Evolutionary conservation across 805 yeast genomes (phyloP), one percentile per base, ranked within the genome.

Genomic region (Lipomyces yamadae): DNA sequence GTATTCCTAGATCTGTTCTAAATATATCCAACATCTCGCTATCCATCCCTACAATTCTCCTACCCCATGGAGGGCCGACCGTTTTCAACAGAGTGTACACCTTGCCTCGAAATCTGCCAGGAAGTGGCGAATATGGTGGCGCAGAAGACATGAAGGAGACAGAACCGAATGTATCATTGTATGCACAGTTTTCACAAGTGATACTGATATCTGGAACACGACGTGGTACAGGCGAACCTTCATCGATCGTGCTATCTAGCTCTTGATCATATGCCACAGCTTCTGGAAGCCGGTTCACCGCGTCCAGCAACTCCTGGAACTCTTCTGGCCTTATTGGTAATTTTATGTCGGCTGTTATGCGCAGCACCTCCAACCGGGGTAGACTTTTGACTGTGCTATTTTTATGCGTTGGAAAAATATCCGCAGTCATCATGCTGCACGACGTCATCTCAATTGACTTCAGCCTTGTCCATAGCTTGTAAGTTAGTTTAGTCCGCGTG

Each of bases 31-130:
- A 15, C 10, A 61, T 56, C 34, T 57, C 59, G 30, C 7, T 13
- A 33, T 61, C 64, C 67, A 60, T 56, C 6, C 54, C 54, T 53
- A 60, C 60, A 4, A 50, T 35, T 30, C 59, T 60, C 56, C 64
- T 60, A 33, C 62, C 62, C 29, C 56, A 61, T 32, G 55, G 54
- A 11, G 65, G 59, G 2, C 68, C 68, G 18, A 57, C 59, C 13
- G 67, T 64, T 58, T 64, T 61, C 54, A 64, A 24, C 29, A 64
- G 33, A n/a, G 58, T 64, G 48, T 58, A 64, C 37, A 52, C 55
- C 55, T 52, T 54, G 60, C 62, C 59, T 45, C 35, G 54, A 58
- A 45, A 42, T 54, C 55, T 52, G 5, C 55, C 34, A 10, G 66
- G 66, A 53, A 63, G 35, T 15, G 66, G 37, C 42, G 59, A 57